Conservation (phyloP, 192 early-diverging fungal species). For the Linnemannia schmuckeri region DNA sequence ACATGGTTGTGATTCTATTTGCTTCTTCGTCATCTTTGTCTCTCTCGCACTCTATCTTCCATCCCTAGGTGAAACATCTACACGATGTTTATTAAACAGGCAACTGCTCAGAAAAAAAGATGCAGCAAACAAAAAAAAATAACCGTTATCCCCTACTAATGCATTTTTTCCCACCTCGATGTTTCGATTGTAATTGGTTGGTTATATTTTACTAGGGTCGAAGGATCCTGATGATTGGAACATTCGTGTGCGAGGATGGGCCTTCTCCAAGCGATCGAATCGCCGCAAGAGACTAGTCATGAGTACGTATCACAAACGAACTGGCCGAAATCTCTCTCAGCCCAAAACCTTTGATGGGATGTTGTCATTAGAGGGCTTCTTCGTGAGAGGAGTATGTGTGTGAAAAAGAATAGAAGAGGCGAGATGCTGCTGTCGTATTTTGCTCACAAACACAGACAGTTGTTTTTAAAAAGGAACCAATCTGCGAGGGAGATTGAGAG, state of each 20-base stretch:
- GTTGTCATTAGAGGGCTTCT: conserved; percentile 12
- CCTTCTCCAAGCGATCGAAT: conserved; percentile 54
- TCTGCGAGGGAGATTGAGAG: background rate
- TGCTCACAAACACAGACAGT: background rate
- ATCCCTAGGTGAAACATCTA: background rate
- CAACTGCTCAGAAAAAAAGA: background rate
- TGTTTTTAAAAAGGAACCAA: background rate
- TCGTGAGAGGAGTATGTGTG: background rate
- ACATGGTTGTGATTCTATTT: background rate
- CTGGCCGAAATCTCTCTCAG: background rate
- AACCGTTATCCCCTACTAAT: background rate
- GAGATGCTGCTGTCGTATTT: background rate
- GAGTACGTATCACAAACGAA: conserved; percentile 34
- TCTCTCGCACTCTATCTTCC: background rate
- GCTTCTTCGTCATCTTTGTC: background rate
- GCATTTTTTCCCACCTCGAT: background rate
- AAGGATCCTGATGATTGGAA: conserved; percentile 56
- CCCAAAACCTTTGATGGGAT: background rate
- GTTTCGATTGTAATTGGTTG: background rate
- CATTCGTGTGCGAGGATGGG: conserved; percentile 62
- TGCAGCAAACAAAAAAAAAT: background rate
- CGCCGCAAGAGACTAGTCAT: conserved; percentile 52
- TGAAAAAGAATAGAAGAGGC: background rate
- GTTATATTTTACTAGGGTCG: conserved; percentile 14
- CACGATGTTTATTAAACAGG: background rate